Evolutionary conservation across 306 rosid genomes (phyloP).

Genomic region (Canavalia gladiata): DNA sequence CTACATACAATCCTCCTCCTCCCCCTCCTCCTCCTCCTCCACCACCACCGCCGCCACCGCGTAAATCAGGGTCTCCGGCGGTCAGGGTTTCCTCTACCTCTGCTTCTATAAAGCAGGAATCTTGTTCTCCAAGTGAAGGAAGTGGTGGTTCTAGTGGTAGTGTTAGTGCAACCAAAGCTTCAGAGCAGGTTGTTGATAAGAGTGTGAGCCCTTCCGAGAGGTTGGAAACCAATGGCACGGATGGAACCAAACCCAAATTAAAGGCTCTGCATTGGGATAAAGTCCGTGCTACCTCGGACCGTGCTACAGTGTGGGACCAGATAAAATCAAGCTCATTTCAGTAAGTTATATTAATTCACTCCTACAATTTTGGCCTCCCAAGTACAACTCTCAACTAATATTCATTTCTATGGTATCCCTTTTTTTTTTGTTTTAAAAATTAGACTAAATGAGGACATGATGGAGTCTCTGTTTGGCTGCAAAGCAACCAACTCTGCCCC

Average conservation of each 20-base stretch:
- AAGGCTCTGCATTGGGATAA: conserved; percentile 98
- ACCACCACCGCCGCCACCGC: conserved; percentile 37
- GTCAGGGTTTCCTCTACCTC: conserved; percentile 38
- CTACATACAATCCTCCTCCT: conserved; percentile 48
- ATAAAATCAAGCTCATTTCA: conserved; percentile 96
- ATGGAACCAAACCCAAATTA: conserved; percentile 81
- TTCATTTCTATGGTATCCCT: conserved; percentile 30
- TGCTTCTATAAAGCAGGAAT: conserved; percentile 48
- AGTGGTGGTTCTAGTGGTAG: conserved; percentile 33
- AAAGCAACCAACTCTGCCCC: conserved; percentile 63
- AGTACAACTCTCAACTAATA: conserved; percentile 11
- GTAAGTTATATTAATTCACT: conserved; percentile 57
- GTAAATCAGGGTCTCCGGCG: conserved; percentile 47
- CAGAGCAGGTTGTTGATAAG: conserved; percentile 38
- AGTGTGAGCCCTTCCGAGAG: conserved; percentile 60
- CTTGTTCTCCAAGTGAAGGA: conserved; percentile 52
- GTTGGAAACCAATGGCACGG: conserved; percentile 70
- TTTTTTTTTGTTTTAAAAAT: background rate
- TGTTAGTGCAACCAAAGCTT: conserved; percentile 46
- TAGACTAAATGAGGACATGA: conserved; percentile 98
- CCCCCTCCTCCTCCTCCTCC: conserved; percentile 51
- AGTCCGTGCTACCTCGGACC: conserved; percentile 95
- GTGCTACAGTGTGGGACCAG: conserved; percentile 98
- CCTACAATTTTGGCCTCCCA: conserved; percentile 9
- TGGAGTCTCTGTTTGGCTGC: conserved; percentile 93